Base-by-base conservation (phyloP, 257 asterid species). In the Agastache rugosa region DNA sequence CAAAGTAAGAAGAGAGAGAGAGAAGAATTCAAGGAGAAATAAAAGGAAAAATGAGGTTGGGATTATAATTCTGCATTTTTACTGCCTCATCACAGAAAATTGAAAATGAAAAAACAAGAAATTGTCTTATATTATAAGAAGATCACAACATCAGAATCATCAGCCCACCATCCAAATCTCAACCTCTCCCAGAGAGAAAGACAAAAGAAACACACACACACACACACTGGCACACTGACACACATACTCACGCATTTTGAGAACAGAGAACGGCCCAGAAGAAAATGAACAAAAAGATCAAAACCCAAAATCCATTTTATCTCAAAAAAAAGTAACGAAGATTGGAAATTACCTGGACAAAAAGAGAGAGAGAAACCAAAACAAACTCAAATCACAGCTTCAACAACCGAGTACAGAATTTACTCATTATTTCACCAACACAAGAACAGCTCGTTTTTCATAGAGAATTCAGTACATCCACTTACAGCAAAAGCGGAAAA, bases 301-400 rank as follows among this genome's bases (percentile, higher is more conserved):
- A 74, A 73, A 60, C 80, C 79, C 85, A 80, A 71, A 42, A 34
- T 53, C 83, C 67, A 68, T 66, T 12, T 9, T 29, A 50, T 41
- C 60, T 11, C 4, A 44, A 23, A 69, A 29, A n/a, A 2, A 10
- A 39, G 12, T 5, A 74, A 54, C 15, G 72, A 37, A 51, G 50
- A 29, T 19, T n/a, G 65, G 37, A 74, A 67, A 54, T 72, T 60
- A 80, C 83, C 82, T 66, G 77, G 72, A 14, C 7, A 68, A 9
- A 78, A 25, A 59, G 15, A 64, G 51, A 41, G 7, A 39, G 44
- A 39, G 44, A 39, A 48, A 60, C 8, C 58, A 75, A 77, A 51
- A 66, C 15, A 1, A 76, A 50, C 81, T 74, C 60, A 72, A 84
- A 74, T 72, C 82, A 54, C 72, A 48, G 71, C 71, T 60, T 82